Evolutionary conservation across 177 flowering plant genomes (phyloP), one percentile per base, ranked within the genome.

Genomic region (Tripterygium wilfordii): DNA sequence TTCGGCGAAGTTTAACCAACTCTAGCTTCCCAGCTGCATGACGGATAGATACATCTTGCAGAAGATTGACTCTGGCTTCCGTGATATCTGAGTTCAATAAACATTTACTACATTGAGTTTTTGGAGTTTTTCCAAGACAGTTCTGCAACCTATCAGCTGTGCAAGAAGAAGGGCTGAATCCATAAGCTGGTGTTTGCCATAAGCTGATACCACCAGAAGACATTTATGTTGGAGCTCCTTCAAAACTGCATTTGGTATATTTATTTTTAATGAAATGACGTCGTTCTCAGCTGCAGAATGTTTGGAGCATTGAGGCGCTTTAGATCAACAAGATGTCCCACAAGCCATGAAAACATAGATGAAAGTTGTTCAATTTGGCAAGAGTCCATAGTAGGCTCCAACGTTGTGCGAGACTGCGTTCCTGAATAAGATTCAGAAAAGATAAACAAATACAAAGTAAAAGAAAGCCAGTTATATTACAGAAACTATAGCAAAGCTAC

Each of bases 331-430:
- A 76, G 56, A 38, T 27, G 68, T 24, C 49, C 42, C 4, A 82
- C 60, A 37, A 90, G 79, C 85, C 88, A 79, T 8, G 58, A 51
- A 62, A 84, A 71, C 60, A 90, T 42, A 24, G 56, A 66, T 13
- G 78, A 76, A 45, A 84, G 82, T 24, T 48, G 54, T 28, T 66
- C 75, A 12, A 62, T 46, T 54, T 54, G 65, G 44, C 21, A 42
- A 48, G 45, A 49, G 39, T 64, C 75, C 14, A 49, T 17, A 20
- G 36, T 28, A 30, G 35, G 26, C 41, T 68, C 66, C 31, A 62
- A 42, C 3, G 56, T 41, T 10, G 42, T 12, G 40, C 41, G 42
- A 50, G n/a, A n/a, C n/a, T 24, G 36, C 15, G 25, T 40, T 43
- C 69, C 84, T 70, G 57, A 42, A n/a, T n/a, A n/a, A 4, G 31